Percentiles rank a stretch among this genome's conserved stretches.
Conservation (phyloP, 2,329 filamentous ascomycete genomes). For the Aspergillus quadrilineatus region DNA sequence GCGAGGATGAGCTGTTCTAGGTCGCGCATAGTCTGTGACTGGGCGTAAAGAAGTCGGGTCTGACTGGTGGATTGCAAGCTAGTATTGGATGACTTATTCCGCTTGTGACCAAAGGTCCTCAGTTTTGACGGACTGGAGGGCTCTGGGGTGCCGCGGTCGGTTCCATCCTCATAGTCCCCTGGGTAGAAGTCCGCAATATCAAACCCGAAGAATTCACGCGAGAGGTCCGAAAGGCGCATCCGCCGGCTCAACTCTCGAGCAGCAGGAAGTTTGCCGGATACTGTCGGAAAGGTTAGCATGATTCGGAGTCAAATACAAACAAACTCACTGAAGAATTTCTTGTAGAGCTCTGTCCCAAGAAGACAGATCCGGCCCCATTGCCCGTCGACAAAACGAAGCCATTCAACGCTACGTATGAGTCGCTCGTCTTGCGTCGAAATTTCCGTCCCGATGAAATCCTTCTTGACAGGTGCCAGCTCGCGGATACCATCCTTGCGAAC, state of each 20-base stretch:
- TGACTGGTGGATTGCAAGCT: constrained; percentile 25
- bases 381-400: constrained; percentile 73
- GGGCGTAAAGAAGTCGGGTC: constrained; percentile 31
- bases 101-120: constrained; percentile 30
- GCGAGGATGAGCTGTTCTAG: constrained; percentile 66
- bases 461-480: constrained; percentile 63
- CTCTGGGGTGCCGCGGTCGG: constrained; percentile 25
- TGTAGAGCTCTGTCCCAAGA: constrained; percentile 71
- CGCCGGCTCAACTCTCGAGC: constrained; percentile 55
- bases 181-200: constrained; percentile 33
- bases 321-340: constrained; percentile 77
- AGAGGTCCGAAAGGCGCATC: constrained; percentile 52
- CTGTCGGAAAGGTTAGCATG: constrained; percentile 11
- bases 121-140: constrained; percentile 36
- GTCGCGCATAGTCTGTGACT: constrained; percentile 65
- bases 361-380: constrained; percentile 70
- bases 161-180: constrained; percentile 22
- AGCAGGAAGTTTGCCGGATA: constrained; percentile 49
- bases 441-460: constrained; percentile 68
- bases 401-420: constrained; percentile 78
- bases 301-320: constrained; percentile 15
- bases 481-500: constrained; percentile 50
- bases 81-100: constrained; percentile 27
- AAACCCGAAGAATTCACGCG: constrained; percentile 40
- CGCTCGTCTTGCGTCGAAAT: constrained; percentile 63